A percentile compares a stretch with the other conserved stretches of the same genome.
These are phyloP conservation scores for Halophytophthora batemanensis DNA, from an alignment of 352 stramenopile species.

Conservation along the genomic window DNA sequence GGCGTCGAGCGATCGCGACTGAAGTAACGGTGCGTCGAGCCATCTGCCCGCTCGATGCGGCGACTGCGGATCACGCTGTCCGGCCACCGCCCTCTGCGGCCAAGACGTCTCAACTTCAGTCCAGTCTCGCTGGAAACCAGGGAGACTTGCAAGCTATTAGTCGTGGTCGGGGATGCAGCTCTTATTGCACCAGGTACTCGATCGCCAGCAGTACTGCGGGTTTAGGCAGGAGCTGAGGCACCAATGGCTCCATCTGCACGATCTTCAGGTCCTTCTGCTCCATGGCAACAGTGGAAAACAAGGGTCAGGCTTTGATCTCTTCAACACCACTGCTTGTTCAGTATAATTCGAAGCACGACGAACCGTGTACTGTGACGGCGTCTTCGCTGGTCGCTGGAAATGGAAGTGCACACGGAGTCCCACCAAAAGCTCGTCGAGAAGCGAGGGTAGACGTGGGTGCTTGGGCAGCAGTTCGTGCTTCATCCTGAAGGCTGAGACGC, in stretches of 20 bases:
- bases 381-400: conserved; percentile 28
- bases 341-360: conserved; percentile 6
- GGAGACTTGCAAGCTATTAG: too few species aligned
- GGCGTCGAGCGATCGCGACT: too few species aligned
- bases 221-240: conserved; percentile 38
- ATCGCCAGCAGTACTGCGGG: conserved; percentile 38
- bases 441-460: conserved; percentile 33
- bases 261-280: conserved; percentile 47
- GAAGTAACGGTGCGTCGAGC: too few species aligned
- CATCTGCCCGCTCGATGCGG: too few species aligned
- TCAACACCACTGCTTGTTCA: background rate
- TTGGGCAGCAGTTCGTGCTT: conserved; percentile 28
- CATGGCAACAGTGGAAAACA: background rate
- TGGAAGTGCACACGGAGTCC: conserved; percentile 49
- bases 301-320: background rate
- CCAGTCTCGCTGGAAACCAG: too few species aligned
- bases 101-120: too few species aligned
- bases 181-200: conserved; percentile 23
- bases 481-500: conserved; percentile 25
- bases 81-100: too few species aligned
- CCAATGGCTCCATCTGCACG: conserved; percentile 37
- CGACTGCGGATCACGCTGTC: too few species aligned
- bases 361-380: conserved; percentile 28
- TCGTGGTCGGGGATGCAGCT: too few species aligned
- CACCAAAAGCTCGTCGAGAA: conserved; percentile 50